These are phyloP conservation scores for Penicillium sp. DNA, from an alignment of 2,329 filamentous ascomycete genomes.

Conservation along the genomic window DNA sequence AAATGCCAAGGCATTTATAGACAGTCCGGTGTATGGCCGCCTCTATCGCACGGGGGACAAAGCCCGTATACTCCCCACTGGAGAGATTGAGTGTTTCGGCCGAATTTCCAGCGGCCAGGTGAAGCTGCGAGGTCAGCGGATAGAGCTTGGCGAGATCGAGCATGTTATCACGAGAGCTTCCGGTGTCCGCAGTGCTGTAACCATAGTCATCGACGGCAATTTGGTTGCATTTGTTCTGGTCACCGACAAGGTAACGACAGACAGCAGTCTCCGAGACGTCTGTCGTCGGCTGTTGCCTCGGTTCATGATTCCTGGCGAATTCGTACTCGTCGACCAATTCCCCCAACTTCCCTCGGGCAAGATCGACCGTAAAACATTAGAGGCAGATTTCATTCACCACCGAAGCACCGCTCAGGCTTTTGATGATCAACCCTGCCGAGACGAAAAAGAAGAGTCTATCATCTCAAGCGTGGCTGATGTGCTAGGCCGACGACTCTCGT, in stretches of 20 bases:
- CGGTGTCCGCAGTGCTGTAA: conserved; percentile 64
- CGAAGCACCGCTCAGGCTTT: conserved; percentile 15
- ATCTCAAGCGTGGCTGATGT: conserved; percentile 40
- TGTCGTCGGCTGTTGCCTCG: conserved; percentile 74
- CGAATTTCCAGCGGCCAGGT: conserved; percentile 78
- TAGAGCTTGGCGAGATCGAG: conserved; percentile 78
- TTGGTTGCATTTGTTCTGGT: conserved; percentile 73
- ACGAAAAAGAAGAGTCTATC: conserved; percentile 34
- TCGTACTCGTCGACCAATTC: conserved; percentile 62
- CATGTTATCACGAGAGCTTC: conserved; percentile 61
- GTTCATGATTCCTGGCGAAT: conserved; percentile 78
- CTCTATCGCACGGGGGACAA: conserved; percentile 86
- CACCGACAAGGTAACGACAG: conserved; percentile 41
- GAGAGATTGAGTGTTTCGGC: conserved; percentile 77
- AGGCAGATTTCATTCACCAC: conserved; percentile 50
- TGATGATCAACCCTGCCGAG: conserved; percentile 16
- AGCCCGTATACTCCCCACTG: conserved; percentile 64
- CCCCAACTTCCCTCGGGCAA: conserved; percentile 82
- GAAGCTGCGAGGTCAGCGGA: conserved; percentile 78
- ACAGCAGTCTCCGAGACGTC: conserved; percentile 49
- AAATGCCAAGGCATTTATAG: conserved; percentile 68
- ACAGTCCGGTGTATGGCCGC: conserved; percentile 60
- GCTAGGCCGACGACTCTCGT: conserved; percentile 39
- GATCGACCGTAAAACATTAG: conserved; percentile 66
- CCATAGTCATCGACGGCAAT: conserved; percentile 63